phyloP scores from a whole-genome alignment of 192 early-diverging fungal species.

The Mortierella claussenii region DNA sequence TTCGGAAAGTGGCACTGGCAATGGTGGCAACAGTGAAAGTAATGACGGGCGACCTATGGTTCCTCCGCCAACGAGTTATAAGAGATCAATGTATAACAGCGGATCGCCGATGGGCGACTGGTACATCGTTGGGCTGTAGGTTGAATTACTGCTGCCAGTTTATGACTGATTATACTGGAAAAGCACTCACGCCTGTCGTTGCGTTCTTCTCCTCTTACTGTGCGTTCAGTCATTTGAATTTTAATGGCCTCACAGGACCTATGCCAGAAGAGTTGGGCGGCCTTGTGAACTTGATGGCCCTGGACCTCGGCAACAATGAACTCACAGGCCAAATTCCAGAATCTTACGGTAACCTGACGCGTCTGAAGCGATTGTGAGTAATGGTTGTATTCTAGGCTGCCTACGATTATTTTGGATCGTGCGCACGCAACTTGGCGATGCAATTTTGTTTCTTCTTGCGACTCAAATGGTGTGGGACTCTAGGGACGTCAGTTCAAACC shows the following conservation, averaged over 20 bases:
- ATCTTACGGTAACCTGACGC: slow-evolving; percentile 26
- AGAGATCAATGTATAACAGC: background rate
- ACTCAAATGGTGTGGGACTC: too few species aligned
- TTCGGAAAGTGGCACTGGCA: background rate
- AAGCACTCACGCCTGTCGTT: too few species aligned
- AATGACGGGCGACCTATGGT: background rate
- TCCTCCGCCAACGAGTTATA: background rate
- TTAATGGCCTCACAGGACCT: slow-evolving; percentile 26
- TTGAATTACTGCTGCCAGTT: too few species aligned
- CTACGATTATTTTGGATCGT: too few species aligned
- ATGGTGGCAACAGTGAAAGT: background rate
- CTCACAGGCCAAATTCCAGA: slow-evolving; percentile 28
- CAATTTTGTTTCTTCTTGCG: too few species aligned
- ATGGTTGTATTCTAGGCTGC: too few species aligned
- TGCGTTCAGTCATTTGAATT: slow-evolving; percentile 18
- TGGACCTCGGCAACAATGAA: slow-evolving; percentile 39
- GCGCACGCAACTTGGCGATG: too few species aligned
- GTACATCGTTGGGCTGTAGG: slow-evolving; percentile 44
- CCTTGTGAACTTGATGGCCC: slow-evolving; percentile 22
- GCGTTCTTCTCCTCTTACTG: background rate
- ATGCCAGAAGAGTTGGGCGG: slow-evolving; percentile 15
- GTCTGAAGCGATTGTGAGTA: slow-evolving; percentile 20
- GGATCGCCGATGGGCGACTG: slow-evolving; percentile 20
- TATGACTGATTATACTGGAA: too few species aligned
- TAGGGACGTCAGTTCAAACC: slow-evolving; percentile 36